Evolutionary conservation across 2,329 filamentous ascomycete genomes (phyloP), one percentile per base, ranked within the genome.

Genomic region (Aspergillus vadensis): DNA sequence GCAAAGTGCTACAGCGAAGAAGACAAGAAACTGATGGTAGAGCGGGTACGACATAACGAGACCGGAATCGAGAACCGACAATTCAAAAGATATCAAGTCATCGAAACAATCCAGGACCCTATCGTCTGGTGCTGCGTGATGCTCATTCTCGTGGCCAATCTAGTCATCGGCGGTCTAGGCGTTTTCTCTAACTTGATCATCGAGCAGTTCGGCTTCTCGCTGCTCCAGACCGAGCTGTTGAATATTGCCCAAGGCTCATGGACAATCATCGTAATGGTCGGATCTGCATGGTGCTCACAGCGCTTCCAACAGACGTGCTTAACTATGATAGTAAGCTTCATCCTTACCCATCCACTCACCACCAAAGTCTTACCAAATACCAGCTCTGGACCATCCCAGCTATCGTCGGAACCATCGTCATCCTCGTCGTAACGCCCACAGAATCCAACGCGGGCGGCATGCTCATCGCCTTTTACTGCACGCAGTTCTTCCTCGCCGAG

Each of bases 191-290:
- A 74, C 41, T 62, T 91, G 65, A 88, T 92, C 68, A 90, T 91
- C 72, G 82, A 82, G 59, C 78, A 80, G 39, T 86, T 91, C 60
- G 79, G 86, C 0, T 92, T 91, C 69, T 80, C 77, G 0, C 76
- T 79, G 0, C 79, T 91, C 3, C 76, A 91, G 73, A 90, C 88
- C 0, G 87, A 90, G 72, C 79, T 92, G 0, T 78, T 91, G 25
- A 83, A 87, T 50, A 91, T 91, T 84, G 88, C 90, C 0, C 79
- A 90, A 1, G 89, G 89, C 8, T 85, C 83, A n/a, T 88, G 88
- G 66, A 90, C 90, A 64, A 89, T 91, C 63, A 78, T 86, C 44
- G 83, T 90, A 1, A 80, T 91, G 3, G 76, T 91, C 14, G 79
- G 79, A 2, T 88, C 86, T 0, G 83, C 84, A 1, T 91, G 83